These are phyloP conservation scores for Cucumis variabilis DNA, from an alignment of 331 rosid genomes.

Conservation along the genomic window DNA sequence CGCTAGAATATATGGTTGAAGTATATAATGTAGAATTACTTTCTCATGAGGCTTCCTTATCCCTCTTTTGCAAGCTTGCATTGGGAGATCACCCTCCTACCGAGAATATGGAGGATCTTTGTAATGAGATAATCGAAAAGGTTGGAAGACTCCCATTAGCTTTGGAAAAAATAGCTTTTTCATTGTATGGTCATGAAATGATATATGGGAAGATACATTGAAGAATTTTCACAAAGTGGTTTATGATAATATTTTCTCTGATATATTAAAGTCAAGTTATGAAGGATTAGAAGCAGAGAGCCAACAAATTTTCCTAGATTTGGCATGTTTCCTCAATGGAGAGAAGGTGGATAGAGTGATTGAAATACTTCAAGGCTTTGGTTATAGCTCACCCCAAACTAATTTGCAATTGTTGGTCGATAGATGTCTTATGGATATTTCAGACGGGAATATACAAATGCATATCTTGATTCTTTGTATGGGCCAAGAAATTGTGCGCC, in stretches of 20 bases:
- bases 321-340: conserved; percentile 22
- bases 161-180: not conserved
- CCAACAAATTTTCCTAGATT: conserved; percentile 3
- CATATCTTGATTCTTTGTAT: not conserved
- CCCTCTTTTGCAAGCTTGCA: conserved; percentile 10
- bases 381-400: not conserved
- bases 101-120: not conserved
- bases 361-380: not conserved
- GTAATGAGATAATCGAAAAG: not conserved
- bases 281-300: not conserved
- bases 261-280: not conserved
- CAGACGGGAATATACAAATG: not conserved
- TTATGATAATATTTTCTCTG: not conserved
- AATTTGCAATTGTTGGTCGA: not conserved
- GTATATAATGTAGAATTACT: not conserved
- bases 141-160: not conserved
- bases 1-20: not conserved
- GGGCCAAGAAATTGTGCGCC: not conserved
- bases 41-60: not conserved
- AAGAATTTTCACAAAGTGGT: not conserved
- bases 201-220: not conserved
- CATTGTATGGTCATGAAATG: not conserved
- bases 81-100: not conserved
- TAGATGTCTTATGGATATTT: not conserved
- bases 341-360: not conserved